A percentile compares a stretch with the other conserved stretches of the same genome.
These are phyloP conservation scores for Aristolochia fimbriata DNA, from an alignment of 164 flowering plant genomes.

Conservation along the genomic window DNA sequence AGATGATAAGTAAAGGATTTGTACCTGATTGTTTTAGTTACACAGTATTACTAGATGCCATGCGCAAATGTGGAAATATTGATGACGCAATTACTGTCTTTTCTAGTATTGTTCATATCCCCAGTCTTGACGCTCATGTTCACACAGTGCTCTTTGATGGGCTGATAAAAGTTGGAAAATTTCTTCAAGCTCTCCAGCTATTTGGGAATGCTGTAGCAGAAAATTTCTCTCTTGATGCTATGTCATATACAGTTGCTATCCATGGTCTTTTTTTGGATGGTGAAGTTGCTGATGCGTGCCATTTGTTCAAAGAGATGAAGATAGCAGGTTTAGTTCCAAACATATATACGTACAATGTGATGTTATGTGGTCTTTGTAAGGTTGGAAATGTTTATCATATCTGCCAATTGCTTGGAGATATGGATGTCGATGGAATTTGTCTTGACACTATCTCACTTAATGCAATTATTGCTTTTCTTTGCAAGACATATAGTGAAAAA, in stretches of 20 bases:
- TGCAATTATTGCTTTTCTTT: conserved; percentile 19
- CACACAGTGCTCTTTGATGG: conserved; percentile 38
- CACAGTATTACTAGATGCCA: conserved; percentile 36
- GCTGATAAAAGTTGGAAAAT: conserved; percentile 36
- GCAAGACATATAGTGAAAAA: conserved; percentile 7
- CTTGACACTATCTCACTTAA: conserved; percentile 12
- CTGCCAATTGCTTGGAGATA: conserved; percentile 23
- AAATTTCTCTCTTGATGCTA: conserved; percentile 37
- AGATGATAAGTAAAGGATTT: conserved; percentile 38
- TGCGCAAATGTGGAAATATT: conserved; percentile 36
- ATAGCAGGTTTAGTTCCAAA: conserved; percentile 38
- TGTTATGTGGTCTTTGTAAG: conserved; percentile 34
- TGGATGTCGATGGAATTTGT: conserved; percentile 24
- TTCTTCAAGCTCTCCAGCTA: conserved; percentile 27
- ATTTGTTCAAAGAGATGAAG: conserved; percentile 43
- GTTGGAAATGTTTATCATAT: conserved; percentile 28
- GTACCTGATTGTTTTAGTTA: conserved; percentile 41
- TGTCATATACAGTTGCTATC: conserved; percentile 42
- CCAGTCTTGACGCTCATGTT: conserved; percentile 40
- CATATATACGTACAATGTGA: conserved; percentile 25
- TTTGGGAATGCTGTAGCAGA: conserved; percentile 27
- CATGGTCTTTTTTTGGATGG: conserved; percentile 38
- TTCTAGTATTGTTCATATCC: conserved; percentile 25
- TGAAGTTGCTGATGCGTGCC: conserved; percentile 31
- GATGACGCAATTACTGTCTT: conserved; percentile 43